Evolutionary conservation across 768 basidiomycete genomes (phyloP).

Genomic region (Pleurotus platypus): DNA sequence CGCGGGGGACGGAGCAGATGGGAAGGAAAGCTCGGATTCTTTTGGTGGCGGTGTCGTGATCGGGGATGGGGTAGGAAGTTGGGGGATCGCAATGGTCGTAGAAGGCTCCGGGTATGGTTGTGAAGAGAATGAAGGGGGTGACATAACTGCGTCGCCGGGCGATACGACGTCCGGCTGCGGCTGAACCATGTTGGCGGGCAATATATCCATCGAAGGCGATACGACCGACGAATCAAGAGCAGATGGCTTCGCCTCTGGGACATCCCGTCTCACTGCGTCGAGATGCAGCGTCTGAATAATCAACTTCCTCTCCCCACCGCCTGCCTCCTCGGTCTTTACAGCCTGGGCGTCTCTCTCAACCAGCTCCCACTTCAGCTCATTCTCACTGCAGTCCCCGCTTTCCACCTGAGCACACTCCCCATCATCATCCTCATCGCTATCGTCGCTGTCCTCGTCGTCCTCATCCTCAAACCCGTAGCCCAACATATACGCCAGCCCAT

Average conservation of each 20-base stretch:
- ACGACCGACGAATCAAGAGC: neutral
- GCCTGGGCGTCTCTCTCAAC: neutral
- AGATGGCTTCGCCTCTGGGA: neutral
- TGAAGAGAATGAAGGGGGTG: no score
- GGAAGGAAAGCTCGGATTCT: neutral
- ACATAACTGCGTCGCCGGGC: no score
- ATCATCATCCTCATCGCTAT: constrained; percentile 8
- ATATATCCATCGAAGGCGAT: neutral
- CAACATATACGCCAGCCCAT: constrained; percentile 4
- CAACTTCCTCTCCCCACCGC: neutral
- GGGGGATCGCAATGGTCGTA: no score
- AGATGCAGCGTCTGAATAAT: neutral
- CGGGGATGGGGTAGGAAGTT: no score
- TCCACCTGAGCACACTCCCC: neutral
- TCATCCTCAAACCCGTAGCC: constrained; percentile 1
- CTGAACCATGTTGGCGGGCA: neutral
- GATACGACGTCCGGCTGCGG: no score
- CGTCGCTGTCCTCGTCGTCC: constrained; percentile 5
- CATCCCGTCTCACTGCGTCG: neutral
- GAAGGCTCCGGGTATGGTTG: no score
- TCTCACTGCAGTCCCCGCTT: neutral
- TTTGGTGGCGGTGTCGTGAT: no score
- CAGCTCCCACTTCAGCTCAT: neutral
- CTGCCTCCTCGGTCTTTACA: neutral
- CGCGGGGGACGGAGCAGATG: neutral